Conservation (phyloP, 306 rosid species). For the Gynostemma pentaphyllum region DNA sequence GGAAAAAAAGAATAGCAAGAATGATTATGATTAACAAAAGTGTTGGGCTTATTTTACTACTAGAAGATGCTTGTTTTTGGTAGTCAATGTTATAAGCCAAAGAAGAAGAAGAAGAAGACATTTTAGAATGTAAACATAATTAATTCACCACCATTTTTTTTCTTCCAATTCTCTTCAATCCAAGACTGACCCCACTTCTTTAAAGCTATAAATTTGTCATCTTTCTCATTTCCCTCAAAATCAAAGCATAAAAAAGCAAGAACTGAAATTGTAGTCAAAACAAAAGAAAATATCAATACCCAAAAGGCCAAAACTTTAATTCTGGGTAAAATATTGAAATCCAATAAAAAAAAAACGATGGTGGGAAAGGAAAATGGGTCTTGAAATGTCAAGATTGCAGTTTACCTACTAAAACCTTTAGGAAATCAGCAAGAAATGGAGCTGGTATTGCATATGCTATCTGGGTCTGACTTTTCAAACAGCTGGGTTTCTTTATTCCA, state of each 20-base stretch:
- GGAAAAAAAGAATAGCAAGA: slow-evolving; percentile 61
- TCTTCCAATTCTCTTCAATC: slow-evolving; percentile 8
- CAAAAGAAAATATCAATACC: background rate
- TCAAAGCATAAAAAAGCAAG: slow-evolving; percentile 24
- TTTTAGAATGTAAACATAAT: slow-evolving; percentile 32
- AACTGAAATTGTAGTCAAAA: slow-evolving; percentile 4
- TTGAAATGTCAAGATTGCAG: slow-evolving; percentile 41
- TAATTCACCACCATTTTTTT: slow-evolving; percentile 12
- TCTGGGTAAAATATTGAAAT: slow-evolving; percentile 4
- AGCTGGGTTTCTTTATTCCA: no score
- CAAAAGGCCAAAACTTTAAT: background rate
- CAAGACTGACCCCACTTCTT: slow-evolving; percentile 6
- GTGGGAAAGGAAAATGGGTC: slow-evolving; percentile 12
- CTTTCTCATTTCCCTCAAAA: slow-evolving; percentile 19
- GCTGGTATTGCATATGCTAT: background rate
- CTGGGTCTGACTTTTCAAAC: background rate
- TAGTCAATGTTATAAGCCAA: slow-evolving; percentile 25
- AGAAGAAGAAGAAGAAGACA: slow-evolving; percentile 31
- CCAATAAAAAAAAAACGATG: slow-evolving; percentile 8
- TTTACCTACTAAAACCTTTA: slow-evolving; percentile 44
- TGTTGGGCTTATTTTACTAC: slow-evolving; percentile 53
- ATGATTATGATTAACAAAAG: slow-evolving; percentile 57
- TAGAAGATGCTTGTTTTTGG: slow-evolving; percentile 42
- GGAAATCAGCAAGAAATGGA: slow-evolving; percentile 16
- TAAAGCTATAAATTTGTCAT: background rate